A percentile compares a stretch with the other conserved stretches of the same genome.
Conservation (phyloP, 169 alveolate genomes). For the Plasmodium billcollinsi region DNA sequence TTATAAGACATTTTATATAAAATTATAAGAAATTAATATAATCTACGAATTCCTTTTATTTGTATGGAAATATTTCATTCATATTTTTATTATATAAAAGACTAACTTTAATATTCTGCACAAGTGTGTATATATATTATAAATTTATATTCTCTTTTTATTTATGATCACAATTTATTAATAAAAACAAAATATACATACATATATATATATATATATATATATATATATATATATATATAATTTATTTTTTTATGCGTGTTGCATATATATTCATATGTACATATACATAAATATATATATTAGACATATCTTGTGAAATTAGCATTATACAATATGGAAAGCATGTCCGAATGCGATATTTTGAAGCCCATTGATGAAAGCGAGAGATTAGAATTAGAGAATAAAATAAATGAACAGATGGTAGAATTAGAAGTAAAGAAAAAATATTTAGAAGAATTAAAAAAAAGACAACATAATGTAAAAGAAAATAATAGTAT, state of each 20-base stretch:
- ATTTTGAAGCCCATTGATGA: conserved; percentile 63
- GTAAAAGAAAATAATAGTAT: background rate
- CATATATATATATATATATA: background rate
- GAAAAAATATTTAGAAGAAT: conserved; percentile 61
- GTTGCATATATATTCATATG: conserved; percentile 1
- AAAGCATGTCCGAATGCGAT: background rate
- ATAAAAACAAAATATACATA: background rate
- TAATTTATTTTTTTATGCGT: background rate
- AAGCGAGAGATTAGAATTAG: conserved; percentile 41
- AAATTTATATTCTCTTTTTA: too few relatives aligned
- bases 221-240: background rate
- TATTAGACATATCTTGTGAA: background rate
- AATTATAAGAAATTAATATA: too few relatives aligned
- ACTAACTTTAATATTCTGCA: background rate
- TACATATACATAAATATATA: background rate
- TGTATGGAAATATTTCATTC: too few relatives aligned
- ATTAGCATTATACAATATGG: conserved; percentile 4
- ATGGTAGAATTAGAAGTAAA: conserved; percentile 62
- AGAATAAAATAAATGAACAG: conserved; percentile 58
- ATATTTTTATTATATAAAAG: too few relatives aligned
- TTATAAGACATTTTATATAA: too few relatives aligned
- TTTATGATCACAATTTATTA: too few relatives aligned
- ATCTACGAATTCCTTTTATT: too few relatives aligned
- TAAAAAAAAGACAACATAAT: conserved; percentile 5
- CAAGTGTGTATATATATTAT: background rate